Evolutionary conservation across 2,329 filamentous ascomycete species (phyloP), one percentile per base, ranked within the genome.

Genomic region (Cladophialophora exuberans): DNA sequence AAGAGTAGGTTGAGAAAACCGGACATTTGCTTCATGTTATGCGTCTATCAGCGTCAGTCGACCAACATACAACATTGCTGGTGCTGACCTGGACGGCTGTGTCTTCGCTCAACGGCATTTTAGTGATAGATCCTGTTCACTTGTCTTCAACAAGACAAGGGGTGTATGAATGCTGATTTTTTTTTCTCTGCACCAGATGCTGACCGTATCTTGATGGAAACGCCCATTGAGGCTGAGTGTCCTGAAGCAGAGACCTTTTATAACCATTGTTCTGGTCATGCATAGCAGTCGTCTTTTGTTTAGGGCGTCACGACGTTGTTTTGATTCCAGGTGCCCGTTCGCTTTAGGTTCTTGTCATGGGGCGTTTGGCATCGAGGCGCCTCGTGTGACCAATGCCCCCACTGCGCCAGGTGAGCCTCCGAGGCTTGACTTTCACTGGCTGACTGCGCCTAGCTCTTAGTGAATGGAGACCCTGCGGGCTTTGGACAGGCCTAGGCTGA

Each of bases 111-210:
- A 31, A 35, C 42, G 6, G 20, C 15, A 49, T 30, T 23, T 18
- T 15, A 11, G 11, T 23, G 33, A n/a, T n/a, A n/a, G n/a, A n/a
- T n/a, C 11, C 5, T 25, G 35, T 18, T 22, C 20, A 26, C 18
- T 31, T 26, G 46, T 49, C 46, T 49, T 49, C 46, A 49, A 49
- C 46, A 20, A 36, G 22, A 39, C 35, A 41, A 28, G 35, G 35
- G 17, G n/a, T 41, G 22, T 20, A 18, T 22, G 18, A 17, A 39
- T 6, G 18, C 20, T 28, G 46, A 28, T 28, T 17, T 20, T 23
- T 15, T 33, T 42, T 42, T 23, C 39, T 43, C 39, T 25, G 28
- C 7, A 31, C 28, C 13, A 7, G 13, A 35, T n/a, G n/a, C n/a
- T 35, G 31, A 35, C 9, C 11, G 31, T 15, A 13, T 35, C 10